These are phyloP conservation scores for Alternaria brassicicola DNA, from an alignment of 2,329 filamentous ascomycete species.

Conservation along the genomic window DNA sequence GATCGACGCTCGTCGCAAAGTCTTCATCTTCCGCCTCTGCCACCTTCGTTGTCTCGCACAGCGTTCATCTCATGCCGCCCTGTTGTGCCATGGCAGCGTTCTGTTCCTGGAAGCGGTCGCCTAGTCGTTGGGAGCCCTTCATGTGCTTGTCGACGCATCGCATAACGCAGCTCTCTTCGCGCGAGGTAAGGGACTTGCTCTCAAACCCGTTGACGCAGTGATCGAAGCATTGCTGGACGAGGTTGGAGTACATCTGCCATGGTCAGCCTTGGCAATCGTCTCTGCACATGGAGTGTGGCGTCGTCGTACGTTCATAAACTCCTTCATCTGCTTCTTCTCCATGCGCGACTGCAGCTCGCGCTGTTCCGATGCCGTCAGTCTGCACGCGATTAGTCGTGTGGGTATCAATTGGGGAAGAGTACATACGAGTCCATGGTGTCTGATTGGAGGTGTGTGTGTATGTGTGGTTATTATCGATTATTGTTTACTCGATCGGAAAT, in stretches of 20 bases:
- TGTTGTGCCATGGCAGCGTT: conserved; percentile 71
- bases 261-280: too few relatives aligned
- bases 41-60: neutral
- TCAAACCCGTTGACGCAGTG: conserved; percentile 99
- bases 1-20: neutral
- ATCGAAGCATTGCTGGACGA: conserved; percentile 90
- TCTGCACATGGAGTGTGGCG: too few relatives aligned
- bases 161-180: conserved; percentile 90
- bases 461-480: neutral
- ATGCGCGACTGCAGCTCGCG: conserved; percentile 92
- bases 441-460: neutral
- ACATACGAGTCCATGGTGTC: conserved; percentile 48
- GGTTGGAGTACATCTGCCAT: conserved; percentile 70
- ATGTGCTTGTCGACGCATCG: conserved; percentile 97
- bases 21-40: neutral
- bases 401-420: neutral
- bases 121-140: conserved; percentile 86
- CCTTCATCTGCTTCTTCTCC: conserved; percentile 98
- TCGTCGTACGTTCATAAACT: conserved; percentile 89
- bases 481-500: neutral
- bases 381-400: conserved; percentile 41
- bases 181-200: conserved; percentile 86
- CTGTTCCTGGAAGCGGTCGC: conserved; percentile 85
- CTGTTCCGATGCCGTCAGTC: conserved; percentile 80
- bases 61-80: conserved; percentile 55